Conservation (phyloP, 2,329 filamentous ascomycete species). For the Fusarium miscanthi region DNA sequence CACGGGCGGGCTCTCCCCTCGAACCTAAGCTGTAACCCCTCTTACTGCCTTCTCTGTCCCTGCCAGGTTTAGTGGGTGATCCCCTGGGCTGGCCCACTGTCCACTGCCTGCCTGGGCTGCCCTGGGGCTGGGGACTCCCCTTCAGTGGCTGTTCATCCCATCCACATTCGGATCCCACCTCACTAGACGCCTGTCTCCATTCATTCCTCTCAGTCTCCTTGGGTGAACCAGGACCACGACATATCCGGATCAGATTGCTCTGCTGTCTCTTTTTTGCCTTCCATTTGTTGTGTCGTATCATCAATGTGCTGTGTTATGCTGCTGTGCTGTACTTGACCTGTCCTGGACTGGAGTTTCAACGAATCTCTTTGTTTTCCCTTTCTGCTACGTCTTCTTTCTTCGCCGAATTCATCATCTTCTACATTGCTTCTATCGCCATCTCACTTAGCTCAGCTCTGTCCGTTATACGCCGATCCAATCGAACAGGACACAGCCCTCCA, state of each 20-base stretch:
- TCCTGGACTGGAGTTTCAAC: neutral
- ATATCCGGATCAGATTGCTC: conserved; percentile 37
- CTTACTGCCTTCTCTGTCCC: conserved; percentile 13
- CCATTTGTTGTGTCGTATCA: conserved; percentile 9
- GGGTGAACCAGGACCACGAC: conserved; percentile 36
- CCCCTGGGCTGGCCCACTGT: conserved; percentile 13
- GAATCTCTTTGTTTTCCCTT: conserved; percentile 13
- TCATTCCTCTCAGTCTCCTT: conserved; percentile 39
- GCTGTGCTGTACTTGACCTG: neutral
- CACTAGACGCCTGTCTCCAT: conserved; percentile 30
- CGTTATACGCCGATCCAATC: conserved; percentile 28
- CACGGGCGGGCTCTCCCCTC: conserved; percentile 10
- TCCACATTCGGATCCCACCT: conserved; percentile 40
- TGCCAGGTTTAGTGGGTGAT: conserved; percentile 36
- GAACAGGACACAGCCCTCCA: conserved; percentile 24
- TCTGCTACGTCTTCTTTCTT: conserved; percentile 21
- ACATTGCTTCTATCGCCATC: conserved; percentile 11
- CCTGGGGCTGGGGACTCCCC: conserved; percentile 17
- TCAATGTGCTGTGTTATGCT: neutral
- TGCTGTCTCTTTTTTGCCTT: conserved; percentile 33
- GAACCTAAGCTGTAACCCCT: conserved; percentile 32
- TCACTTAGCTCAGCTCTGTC: conserved; percentile 16
- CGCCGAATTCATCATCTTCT: neutral
- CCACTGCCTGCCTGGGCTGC: neutral
- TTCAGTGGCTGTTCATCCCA: conserved; percentile 40